Conservation (phyloP, 352 stramenopile genomes). For the Phytophthora sansomeana region DNA sequence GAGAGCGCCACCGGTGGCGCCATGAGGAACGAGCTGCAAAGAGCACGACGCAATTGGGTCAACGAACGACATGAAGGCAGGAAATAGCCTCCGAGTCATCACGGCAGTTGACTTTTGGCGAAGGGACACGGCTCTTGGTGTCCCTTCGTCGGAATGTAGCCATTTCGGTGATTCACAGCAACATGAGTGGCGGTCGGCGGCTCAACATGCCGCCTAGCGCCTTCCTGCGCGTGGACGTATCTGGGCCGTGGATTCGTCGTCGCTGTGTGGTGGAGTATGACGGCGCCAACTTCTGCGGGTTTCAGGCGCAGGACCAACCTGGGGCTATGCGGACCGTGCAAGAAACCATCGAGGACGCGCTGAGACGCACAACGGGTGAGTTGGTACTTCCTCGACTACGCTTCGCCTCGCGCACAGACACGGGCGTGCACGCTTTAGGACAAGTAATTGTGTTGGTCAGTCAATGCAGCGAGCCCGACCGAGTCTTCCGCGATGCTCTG, state of each 20-base stretch:
- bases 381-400: constrained; percentile 68
- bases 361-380: constrained; percentile 76
- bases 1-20: constrained; percentile 15
- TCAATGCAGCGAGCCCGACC: constrained; percentile 52
- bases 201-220: constrained; percentile 53
- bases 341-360: constrained; percentile 72
- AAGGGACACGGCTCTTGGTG: constrained; percentile 22
- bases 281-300: constrained; percentile 78
- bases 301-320: constrained; percentile 80
- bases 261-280: constrained; percentile 79
- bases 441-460: constrained; percentile 93
- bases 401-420: constrained; percentile 92
- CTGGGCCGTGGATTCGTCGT: constrained; percentile 29
- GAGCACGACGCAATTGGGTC: not conserved
- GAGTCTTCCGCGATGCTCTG: constrained; percentile 64
- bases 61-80: not conserved
- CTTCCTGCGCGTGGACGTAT: constrained; percentile 49
- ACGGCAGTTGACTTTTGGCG: not conserved
- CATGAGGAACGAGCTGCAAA: not conserved
- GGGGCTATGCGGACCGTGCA: constrained; percentile 69
- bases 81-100: constrained; percentile 9
- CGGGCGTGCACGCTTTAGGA: constrained; percentile 91
- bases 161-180: constrained; percentile 18
- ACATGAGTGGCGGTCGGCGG: constrained; percentile 27
- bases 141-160: not conserved